phyloP scores from a whole-genome alignment of 352 stramenopile genomes.

The Phytophthora meadii region DNA sequence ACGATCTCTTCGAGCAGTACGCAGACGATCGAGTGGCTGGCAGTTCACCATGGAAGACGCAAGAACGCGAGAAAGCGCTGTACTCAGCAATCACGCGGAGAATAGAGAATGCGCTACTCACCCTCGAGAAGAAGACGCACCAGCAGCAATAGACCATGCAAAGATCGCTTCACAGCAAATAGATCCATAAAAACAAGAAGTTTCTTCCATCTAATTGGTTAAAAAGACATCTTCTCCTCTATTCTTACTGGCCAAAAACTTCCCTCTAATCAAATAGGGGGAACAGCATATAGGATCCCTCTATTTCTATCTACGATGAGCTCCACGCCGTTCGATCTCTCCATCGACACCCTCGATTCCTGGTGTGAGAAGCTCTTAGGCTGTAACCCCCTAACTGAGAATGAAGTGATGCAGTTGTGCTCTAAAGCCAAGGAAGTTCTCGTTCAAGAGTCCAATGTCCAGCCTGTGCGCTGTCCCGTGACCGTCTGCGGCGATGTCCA shows the following conservation, averaged over 20 bases:
- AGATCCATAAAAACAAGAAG: too few species aligned
- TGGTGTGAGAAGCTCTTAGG: constrained; percentile 95
- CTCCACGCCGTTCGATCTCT: constrained; percentile 71
- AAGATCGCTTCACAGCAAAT: background rate
- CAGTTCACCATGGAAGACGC: constrained; percentile 58
- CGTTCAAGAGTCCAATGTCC: constrained; percentile 97
- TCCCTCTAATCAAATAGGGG: background rate
- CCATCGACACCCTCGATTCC: constrained; percentile 91
- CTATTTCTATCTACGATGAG: constrained; percentile 41
- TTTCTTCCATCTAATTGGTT: background rate
- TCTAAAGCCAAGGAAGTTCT: constrained; percentile 96
- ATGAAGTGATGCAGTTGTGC: constrained; percentile 95
- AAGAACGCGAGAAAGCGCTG: constrained; percentile 70
- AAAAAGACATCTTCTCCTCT: background rate
- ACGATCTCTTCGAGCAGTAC: constrained; percentile 81
- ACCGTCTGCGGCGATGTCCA: constrained; percentile 99
- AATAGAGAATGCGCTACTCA: constrained; percentile 81
- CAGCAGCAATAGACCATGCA: constrained; percentile 28
- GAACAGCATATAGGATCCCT: constrained; percentile 14
- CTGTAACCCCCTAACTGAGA: constrained; percentile 95
- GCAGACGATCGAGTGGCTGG: constrained; percentile 53
- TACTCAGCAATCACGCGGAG: constrained; percentile 88
- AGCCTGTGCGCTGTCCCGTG: constrained; percentile 96
- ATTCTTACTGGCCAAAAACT: constrained; percentile 5
- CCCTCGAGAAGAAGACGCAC: constrained; percentile 54